A percentile compares a stretch with the other conserved stretches of the same genome.
Evolutionary conservation across 2,329 filamentous ascomycete genomes (phyloP).

Genomic region (Xylaria polymorpha): DNA sequence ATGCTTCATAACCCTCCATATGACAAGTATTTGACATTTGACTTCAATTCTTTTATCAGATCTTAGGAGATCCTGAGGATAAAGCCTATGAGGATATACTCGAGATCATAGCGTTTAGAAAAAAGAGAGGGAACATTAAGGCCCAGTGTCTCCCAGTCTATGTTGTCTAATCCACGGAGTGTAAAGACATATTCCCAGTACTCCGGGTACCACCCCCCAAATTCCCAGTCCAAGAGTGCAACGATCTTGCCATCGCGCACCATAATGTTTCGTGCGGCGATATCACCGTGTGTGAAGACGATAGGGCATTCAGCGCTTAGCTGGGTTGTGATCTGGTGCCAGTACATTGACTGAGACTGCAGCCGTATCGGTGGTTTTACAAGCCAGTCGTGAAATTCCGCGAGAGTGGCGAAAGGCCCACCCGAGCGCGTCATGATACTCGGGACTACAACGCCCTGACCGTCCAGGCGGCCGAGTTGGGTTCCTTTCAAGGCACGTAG

Average conservation of each 20-base stretch:
- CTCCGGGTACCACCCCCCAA: conserved; percentile 24
- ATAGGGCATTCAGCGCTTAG: conserved; percentile 15
- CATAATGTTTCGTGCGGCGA: conserved; percentile 23
- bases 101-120: conserved; percentile 24
- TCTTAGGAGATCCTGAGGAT: conserved; percentile 13
- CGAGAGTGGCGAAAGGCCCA: conserved; percentile 20
- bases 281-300: conserved; percentile 26
- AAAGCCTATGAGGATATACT: conserved; percentile 22
- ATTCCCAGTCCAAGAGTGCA: conserved; percentile 29
- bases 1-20: no score
- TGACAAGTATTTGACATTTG: no score
- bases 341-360: conserved; percentile 21
- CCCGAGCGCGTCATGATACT: conserved; percentile 22
- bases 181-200: conserved; percentile 27
- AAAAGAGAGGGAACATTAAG: conserved; percentile 19
- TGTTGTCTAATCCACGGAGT: conserved; percentile 21
- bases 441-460: conserved; percentile 19
- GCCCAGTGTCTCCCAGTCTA: conserved; percentile 26
- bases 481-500: conserved; percentile 26
- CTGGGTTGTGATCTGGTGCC: conserved; percentile 26
- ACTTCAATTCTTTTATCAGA: not conserved
- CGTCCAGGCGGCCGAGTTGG: conserved; percentile 16
- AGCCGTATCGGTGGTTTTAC: conserved; percentile 11
- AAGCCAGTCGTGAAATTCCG: conserved; percentile 22
- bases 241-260: conserved; percentile 24